Percentiles rank a stretch among this genome's conserved stretches.
phyloP scores from a whole-genome alignment of 2,329 filamentous ascomycete species.

The Colletotrichum sp. region DNA sequence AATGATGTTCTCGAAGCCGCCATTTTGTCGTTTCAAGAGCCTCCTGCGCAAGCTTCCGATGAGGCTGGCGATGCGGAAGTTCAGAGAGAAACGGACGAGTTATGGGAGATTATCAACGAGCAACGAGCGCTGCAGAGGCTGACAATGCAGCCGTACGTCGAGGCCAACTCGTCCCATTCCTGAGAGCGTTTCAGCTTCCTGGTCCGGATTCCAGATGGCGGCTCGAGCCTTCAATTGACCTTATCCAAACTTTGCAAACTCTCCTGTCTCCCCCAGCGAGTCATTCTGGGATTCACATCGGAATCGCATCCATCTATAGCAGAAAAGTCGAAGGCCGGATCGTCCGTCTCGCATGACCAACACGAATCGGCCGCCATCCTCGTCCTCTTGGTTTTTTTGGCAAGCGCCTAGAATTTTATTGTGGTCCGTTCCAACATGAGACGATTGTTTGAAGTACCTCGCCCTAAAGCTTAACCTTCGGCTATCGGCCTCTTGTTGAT shows the following conservation, averaged over 20 bases:
- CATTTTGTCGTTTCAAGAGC: slow-evolving; percentile 45
- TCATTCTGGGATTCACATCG: not conserved
- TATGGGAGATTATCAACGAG: slow-evolving; percentile 44
- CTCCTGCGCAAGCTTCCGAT: slow-evolving; percentile 35
- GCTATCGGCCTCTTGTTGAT: slow-evolving; percentile 2
- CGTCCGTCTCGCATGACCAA: slow-evolving; percentile 5
- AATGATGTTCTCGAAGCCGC: slow-evolving; percentile 53
- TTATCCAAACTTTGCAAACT: slow-evolving; percentile 13
- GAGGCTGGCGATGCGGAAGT: slow-evolving; percentile 20
- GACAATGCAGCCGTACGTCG: slow-evolving; percentile 30
- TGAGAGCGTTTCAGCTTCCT: slow-evolving; percentile 14
- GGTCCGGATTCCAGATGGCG: slow-evolving; percentile 4
- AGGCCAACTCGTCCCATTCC: slow-evolving; percentile 26
- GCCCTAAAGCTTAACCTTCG: slow-evolving; percentile 12
- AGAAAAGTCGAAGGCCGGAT: not conserved
- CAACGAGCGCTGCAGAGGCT: slow-evolving; percentile 39
- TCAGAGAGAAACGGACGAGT: slow-evolving; percentile 38
- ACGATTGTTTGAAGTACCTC: slow-evolving; percentile 10
- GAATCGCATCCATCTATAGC: slow-evolving; percentile 1
- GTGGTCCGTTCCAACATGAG: not conserved
- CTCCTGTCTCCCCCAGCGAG: not conserved
- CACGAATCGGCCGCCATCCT: slow-evolving; percentile 2
- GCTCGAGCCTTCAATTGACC: slow-evolving; percentile 21
- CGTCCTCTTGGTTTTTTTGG: not conserved
- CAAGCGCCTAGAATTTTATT: slow-evolving; percentile 2